phyloP scores from a whole-genome alignment of 2,329 filamentous ascomycete genomes.

The Aspergillus neotritici region DNA sequence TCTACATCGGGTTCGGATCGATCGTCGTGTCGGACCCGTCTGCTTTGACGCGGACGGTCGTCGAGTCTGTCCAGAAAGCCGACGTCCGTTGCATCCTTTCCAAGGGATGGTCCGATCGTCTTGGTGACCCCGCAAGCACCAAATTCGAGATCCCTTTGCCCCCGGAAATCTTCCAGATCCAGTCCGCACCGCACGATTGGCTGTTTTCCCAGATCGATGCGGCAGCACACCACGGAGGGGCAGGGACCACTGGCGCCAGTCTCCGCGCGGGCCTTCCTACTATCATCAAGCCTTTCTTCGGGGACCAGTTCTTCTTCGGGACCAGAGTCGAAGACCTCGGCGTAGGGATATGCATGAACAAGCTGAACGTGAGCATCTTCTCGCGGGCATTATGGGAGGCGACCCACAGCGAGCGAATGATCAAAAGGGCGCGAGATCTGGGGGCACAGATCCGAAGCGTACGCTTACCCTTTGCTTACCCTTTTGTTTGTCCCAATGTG shows the following conservation, averaged over 20 bases:
- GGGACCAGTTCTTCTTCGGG: slow-evolving; percentile 96
- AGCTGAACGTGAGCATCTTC: slow-evolving; percentile 80
- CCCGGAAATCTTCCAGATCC: slow-evolving; percentile 78
- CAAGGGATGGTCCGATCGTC: slow-evolving; percentile 92
- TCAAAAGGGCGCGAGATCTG: slow-evolving; percentile 71
- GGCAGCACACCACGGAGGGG: slow-evolving; percentile 88
- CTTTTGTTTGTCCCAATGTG: not conserved
- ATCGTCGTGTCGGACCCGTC: slow-evolving; percentile 88
- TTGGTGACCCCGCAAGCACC: slow-evolving; percentile 53
- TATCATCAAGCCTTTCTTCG: slow-evolving; percentile 94
- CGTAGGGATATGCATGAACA: slow-evolving; percentile 83
- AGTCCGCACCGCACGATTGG: slow-evolving; percentile 93
- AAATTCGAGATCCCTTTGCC: slow-evolving; percentile 66
- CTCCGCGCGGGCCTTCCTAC: slow-evolving; percentile 86
- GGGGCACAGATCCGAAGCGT: slow-evolving; percentile 85
- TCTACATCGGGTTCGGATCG: slow-evolving; percentile 95
- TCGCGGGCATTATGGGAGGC: slow-evolving; percentile 85
- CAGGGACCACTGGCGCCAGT: slow-evolving; percentile 90
- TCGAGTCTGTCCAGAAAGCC: slow-evolving; percentile 83
- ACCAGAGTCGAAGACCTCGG: slow-evolving; percentile 84
- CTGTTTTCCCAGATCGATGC: slow-evolving; percentile 91
- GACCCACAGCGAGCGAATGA: slow-evolving; percentile 86
- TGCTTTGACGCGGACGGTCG: slow-evolving; percentile 84
- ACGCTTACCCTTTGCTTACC: slow-evolving; percentile 38
- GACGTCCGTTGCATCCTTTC: slow-evolving; percentile 92